A percentile compares a stretch with the other conserved stretches of the same genome.
These are phyloP conservation scores for Solanum virginianum DNA, from an alignment of 257 asterid species.

Conservation along the genomic window DNA sequence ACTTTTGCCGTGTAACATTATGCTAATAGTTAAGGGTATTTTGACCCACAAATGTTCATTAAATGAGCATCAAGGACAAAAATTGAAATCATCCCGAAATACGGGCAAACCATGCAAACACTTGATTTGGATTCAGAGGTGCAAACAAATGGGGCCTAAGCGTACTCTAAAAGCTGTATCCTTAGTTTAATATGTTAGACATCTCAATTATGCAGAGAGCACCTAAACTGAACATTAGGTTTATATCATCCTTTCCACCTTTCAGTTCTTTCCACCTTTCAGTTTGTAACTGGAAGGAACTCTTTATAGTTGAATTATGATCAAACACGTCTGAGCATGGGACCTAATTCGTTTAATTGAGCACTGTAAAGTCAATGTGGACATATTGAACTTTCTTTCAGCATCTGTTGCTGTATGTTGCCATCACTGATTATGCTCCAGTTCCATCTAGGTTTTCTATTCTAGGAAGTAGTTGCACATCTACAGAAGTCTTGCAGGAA, in stretches of 20 bases:
- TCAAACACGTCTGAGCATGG: background rate
- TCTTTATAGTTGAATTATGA: background rate
- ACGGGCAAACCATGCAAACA: background rate
- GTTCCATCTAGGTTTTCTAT: background rate
- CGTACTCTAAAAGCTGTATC: background rate
- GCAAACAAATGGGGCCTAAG: too few relatives aligned
- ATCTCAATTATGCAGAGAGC: background rate
- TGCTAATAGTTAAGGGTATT: background rate
- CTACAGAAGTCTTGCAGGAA: background rate
- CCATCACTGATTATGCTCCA: background rate
- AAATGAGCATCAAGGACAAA: background rate
- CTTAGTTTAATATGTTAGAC: background rate
- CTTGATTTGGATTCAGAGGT: background rate
- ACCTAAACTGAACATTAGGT: background rate
- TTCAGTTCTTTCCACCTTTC: background rate
- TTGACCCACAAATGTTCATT: background rate
- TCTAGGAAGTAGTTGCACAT: background rate
- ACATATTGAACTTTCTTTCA: background rate
- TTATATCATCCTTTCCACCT: background rate
- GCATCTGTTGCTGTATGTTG: background rate
- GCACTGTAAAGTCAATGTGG: background rate
- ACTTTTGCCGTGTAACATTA: background rate
- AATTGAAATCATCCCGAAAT: background rate
- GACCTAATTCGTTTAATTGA: background rate
- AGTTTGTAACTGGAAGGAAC: background rate